Base-by-base conservation (phyloP, 148 eudicot genomes). In the Polygonum maritimum region DNA sequence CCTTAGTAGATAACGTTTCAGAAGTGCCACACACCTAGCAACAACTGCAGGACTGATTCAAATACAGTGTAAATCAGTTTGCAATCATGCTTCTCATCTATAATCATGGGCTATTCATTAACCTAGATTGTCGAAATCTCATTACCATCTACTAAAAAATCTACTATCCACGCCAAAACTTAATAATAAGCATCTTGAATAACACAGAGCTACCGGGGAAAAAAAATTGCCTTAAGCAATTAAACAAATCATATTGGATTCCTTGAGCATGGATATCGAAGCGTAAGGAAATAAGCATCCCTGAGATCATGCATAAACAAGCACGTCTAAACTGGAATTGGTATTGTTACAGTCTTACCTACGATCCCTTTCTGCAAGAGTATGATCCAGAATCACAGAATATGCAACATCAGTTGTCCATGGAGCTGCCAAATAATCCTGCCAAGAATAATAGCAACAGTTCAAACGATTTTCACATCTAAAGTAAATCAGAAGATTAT, bases 281-380 rank as follows among this genome's bases (percentile, higher is more conserved):
- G 19, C 58, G 21, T 16, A 6, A 52, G 18, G 26, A 54, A n/a
- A 9, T 54, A 60, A 31, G 19, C 41, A 35, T 7, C 70, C 70
- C 15, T 3, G 7, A 1, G 19, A n/a, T 71, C 18, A 71, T 71
- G 74, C 31, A 71, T 21, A n/a, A 71, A 19, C 51, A 71, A 14
- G 52, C 52, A 71, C 14, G 3, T 18, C 35, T 71, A 48, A 44
- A 44, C 31, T 22, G 51, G 71, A 21, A 18, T 15, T 26, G 75
- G 36, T 38, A 47, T 77, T 67, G 26, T 54, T 54, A 54, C 7
- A 26, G 26, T 54, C 58, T 22, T 90, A 92, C 97, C 98, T 95
- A 77, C 98, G 97, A 69, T 95, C 98, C 84, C 95, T 84, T 86
- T 95, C 98, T n/a, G 98, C 97, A 79, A 95, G 92, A 40, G 97